Evolutionary conservation across 352 stramenopile species (phyloP).

Genomic region (Phytopythium chamaehyphon): DNA sequence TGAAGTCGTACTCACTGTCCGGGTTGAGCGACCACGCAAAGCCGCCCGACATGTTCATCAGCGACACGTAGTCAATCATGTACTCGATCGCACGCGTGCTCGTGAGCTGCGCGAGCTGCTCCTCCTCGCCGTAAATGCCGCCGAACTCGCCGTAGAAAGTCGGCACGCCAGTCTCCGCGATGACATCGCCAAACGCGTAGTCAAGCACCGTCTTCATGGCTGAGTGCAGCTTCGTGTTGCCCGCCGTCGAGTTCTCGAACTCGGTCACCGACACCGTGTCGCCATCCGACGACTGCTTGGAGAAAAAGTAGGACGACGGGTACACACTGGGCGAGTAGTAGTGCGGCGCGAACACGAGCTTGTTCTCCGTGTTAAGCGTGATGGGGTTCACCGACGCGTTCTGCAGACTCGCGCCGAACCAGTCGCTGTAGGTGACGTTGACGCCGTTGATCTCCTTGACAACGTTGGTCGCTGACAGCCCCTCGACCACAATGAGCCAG

Average conservation of each 20-base stretch:
- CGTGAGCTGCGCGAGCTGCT: slow-evolving; percentile 50
- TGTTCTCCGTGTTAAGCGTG: slow-evolving; percentile 46
- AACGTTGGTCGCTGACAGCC: slow-evolving; percentile 43
- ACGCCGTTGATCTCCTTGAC: slow-evolving; percentile 43
- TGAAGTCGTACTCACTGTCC: slow-evolving; percentile 71
- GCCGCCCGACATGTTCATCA: slow-evolving; percentile 66
- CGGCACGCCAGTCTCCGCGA: slow-evolving; percentile 42
- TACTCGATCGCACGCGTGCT: slow-evolving; percentile 72
- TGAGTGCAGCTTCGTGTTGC: slow-evolving; percentile 47
- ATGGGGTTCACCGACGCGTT: slow-evolving; percentile 73
- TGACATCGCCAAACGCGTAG: slow-evolving; percentile 54
- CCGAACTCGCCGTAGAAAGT: slow-evolving; percentile 81
- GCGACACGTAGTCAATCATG: slow-evolving; percentile 62
- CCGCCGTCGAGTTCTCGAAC: slow-evolving; percentile 57
- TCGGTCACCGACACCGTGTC: slow-evolving; percentile 45
- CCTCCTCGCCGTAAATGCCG: slow-evolving; percentile 64
- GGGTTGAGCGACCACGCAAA: slow-evolving; percentile 83
- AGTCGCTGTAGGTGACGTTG: slow-evolving; percentile 77
- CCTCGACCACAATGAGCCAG: slow-evolving; percentile 75
- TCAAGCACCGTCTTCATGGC: slow-evolving; percentile 62
- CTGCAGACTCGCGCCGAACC: slow-evolving; percentile 79
- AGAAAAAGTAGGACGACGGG: slow-evolving; percentile 72
- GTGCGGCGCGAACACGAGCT: slow-evolving; percentile 77
- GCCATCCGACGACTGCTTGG: slow-evolving; percentile 37
- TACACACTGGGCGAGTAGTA: slow-evolving; percentile 83